Conservation (phyloP, 2,329 filamentous ascomycete genomes). For the Diaporthe eres region DNA sequence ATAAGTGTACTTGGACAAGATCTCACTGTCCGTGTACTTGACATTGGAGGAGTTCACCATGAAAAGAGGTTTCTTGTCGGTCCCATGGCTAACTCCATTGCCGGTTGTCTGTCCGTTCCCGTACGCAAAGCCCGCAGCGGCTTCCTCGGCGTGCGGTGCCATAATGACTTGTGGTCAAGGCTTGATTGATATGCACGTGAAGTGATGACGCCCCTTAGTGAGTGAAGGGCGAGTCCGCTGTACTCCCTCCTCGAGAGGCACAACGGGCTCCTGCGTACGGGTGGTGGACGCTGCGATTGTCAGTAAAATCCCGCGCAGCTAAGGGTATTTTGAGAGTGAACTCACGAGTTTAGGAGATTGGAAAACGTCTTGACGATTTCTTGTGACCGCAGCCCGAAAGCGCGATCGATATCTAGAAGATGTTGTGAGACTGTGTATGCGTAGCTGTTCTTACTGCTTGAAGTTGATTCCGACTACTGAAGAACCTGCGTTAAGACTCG, state of each 20-base stretch:
- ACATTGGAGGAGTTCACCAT: constrained; percentile 94
- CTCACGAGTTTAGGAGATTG: constrained; percentile 97
- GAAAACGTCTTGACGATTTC: constrained; percentile 94
- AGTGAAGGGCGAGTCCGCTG: constrained; percentile 77
- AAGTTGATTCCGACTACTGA: not conserved
- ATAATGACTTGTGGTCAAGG: constrained; percentile 67
- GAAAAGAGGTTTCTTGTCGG: constrained; percentile 74
- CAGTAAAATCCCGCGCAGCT: constrained; percentile 43
- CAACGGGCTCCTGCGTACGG: constrained; percentile 97
- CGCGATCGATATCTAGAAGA: constrained; percentile 63
- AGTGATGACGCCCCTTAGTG: constrained; percentile 61
- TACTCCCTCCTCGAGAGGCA: constrained; percentile 87
- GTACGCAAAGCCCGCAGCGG: constrained; percentile 67
- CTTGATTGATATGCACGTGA: constrained; percentile 48
- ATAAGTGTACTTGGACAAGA: constrained; percentile 96
- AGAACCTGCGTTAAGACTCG: not conserved
- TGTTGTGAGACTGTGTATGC: not conserved
- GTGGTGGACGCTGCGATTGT: constrained; percentile 82
- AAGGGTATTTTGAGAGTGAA: constrained; percentile 34
- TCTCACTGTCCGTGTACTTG: constrained; percentile 87
- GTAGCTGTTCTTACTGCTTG: not conserved
- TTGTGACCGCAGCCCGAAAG: constrained; percentile 71
- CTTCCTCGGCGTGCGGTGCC: constrained; percentile 89
- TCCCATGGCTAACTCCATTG: constrained; percentile 51
- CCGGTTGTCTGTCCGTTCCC: constrained; percentile 68